phyloP scores from a whole-genome alignment of 768 basidiomycete genomes.

The Kwoniella europaea region DNA sequence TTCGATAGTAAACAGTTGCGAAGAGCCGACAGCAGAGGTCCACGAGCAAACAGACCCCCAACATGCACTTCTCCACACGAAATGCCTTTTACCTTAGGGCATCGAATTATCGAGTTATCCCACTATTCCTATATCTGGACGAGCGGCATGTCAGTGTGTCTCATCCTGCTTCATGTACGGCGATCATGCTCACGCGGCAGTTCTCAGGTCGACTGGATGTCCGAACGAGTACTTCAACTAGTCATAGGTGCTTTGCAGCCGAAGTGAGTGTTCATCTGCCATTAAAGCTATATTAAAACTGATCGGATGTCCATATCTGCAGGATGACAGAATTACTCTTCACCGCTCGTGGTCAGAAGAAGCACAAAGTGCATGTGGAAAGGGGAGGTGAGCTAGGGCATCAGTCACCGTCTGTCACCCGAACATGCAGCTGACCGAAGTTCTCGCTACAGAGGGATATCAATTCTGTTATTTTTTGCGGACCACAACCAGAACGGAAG shows the following conservation, averaged over 20 bases:
- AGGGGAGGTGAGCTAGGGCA: slow-evolving; percentile 70
- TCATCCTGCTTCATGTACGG: not conserved
- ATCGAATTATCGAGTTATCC: slow-evolving; percentile 73
- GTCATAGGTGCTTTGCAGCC: slow-evolving; percentile 80
- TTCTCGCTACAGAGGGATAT: slow-evolving; percentile 69
- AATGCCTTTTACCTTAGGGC: slow-evolving; percentile 84
- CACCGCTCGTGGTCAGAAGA: slow-evolving; percentile 61
- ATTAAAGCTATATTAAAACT: no score
- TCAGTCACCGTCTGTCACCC: not conserved
- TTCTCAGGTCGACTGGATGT: slow-evolving; percentile 74
- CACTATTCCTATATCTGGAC: slow-evolving; percentile 85
- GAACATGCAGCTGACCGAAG: slow-evolving; percentile 9
- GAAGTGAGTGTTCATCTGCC: slow-evolving; percentile 60
- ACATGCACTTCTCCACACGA: slow-evolving; percentile 71
- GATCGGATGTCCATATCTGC: slow-evolving; percentile 19
- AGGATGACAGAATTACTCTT: slow-evolving; percentile 49
- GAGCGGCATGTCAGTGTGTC: slow-evolving; percentile 68
- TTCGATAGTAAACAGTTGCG: no score
- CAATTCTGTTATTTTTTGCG: slow-evolving; percentile 91
- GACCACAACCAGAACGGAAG: slow-evolving; percentile 74
- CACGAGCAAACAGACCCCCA: not conserved
- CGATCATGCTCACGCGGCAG: slow-evolving; percentile 1
- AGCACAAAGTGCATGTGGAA: slow-evolving; percentile 78
- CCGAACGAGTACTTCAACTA: slow-evolving; percentile 75
- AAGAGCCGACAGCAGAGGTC: no score